A percentile compares a stretch with the other conserved stretches of the same genome.
These are phyloP conservation scores for Pulveroboletus frians DNA, from an alignment of 768 basidiomycete species.

Conservation along the genomic window DNA sequence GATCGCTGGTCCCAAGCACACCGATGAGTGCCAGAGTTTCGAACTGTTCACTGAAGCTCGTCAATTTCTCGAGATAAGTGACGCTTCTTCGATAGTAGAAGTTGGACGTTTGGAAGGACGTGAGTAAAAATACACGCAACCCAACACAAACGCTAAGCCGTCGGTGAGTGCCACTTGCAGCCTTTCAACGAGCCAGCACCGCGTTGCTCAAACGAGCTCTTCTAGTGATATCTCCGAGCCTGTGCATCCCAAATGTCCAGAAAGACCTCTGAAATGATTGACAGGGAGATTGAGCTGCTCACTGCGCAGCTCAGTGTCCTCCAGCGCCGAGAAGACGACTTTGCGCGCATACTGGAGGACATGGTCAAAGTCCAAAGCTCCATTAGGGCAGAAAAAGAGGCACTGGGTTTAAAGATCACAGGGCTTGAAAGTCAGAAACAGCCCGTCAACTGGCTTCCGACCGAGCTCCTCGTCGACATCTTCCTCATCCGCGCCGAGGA, in stretches of 20 bases:
- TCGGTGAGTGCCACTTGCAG: too few species aligned
- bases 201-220: neutral
- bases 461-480: constrained; percentile 43
- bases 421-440: constrained; percentile 38
- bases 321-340: constrained; percentile 36
- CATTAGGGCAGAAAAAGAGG: constrained; percentile 31
- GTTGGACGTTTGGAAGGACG: too few species aligned
- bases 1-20: too few species aligned
- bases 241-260: constrained; percentile 15
- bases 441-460: constrained; percentile 49
- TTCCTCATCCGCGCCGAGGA: constrained; percentile 33
- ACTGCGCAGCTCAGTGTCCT: constrained; percentile 36
- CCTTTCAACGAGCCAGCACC: neutral
- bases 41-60: too few species aligned
- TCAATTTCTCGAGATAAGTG: too few species aligned
- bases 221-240: neutral
- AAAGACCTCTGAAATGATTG: constrained; percentile 24
- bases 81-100: too few species aligned
- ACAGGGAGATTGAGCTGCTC: constrained; percentile 35
- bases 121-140: too few species aligned
- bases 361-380: constrained; percentile 36
- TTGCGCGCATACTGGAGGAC: constrained; percentile 37
- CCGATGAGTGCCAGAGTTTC: too few species aligned
- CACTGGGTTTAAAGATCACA: constrained; percentile 26
- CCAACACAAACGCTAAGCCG: too few species aligned